Conservation (phyloP, 23 red algal species). For the Gracilaria vermiculophylla region DNA sequence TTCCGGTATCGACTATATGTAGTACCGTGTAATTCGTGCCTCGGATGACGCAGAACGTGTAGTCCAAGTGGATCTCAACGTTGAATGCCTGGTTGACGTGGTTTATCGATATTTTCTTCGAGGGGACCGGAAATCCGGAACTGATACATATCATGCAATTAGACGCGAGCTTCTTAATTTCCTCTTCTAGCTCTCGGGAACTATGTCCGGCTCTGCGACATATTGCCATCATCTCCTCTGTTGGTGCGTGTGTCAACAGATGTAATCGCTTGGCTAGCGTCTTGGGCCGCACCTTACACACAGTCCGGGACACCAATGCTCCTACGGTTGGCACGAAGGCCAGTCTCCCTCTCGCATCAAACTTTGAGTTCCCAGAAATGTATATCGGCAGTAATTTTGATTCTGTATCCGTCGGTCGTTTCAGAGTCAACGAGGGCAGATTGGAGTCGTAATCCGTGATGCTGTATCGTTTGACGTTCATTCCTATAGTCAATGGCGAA, state of each 20-base stretch:
- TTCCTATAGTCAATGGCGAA: conserved; percentile 9
- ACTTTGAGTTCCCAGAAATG: neutral
- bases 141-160: neutral
- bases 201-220: neutral
- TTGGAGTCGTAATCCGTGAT: neutral
- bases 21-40: neutral
- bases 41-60: neutral
- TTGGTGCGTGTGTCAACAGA: neutral
- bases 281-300: neutral
- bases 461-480: neutral
- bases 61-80: conserved; percentile 13
- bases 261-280: conserved; percentile 9
- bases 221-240: neutral
- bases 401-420: neutral
- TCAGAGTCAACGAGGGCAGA: neutral
- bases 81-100: conserved; percentile 26
- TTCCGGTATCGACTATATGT: neutral
- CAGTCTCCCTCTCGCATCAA: neutral
- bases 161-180: neutral
- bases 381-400: neutral
- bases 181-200: neutral
- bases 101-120: conserved; percentile 12
- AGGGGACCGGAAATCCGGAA: neutral
- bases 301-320: neutral
- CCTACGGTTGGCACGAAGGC: neutral